Base-by-base conservation (phyloP, 1,284 basidiomycete species). In the Cryptococcus wingfieldii region DNA sequence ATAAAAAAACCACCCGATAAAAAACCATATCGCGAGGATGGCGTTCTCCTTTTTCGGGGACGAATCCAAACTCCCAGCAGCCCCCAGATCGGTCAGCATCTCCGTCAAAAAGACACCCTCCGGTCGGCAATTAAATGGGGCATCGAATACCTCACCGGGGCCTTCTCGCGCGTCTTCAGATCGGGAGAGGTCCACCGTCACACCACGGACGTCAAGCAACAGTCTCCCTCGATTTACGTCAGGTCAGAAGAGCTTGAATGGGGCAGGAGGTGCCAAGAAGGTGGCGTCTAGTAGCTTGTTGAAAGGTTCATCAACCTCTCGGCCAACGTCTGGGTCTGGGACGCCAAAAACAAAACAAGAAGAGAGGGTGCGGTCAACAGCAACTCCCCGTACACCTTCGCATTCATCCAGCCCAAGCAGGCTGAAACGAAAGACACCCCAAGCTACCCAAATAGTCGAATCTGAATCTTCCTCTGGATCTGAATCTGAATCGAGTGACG, bases 31-130 rank as follows among this genome's bases (percentile, higher is more conserved):
- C 23, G 23, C 27, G 65, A 64, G 44, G 50, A 59, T n/a, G 50
- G 55, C 27, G 65, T 56, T 66, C 48, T 69, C 67, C 16, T 68
- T 70, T 47, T 70, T 70, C 54, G 64, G 64, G 44, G 55, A 59
- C 46, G 50, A 55, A 31, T 44, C 49, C 8, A 60, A 56, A 54
- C 54, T 56, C n/a, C 50, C 51, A 27, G 53, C 56, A 49, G 58
- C 58, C 41, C 56, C 37, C 42, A 58, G 12, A 47, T 62, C 51
- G 44, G 44, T 46, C 27, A 28, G 44, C 27, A 25, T 58, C 12
- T 58, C 64, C 25, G 55, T 62, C 34, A 65, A 61, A 46, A 65
- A 65, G 18, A 43, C 47, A 8, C 23, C 48, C 38, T 18, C 34
- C 38, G 6, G 14, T 9, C 18, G 23, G 9, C 18, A 10, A 9